Base-by-base conservation (phyloP, 192 early-diverging fungal genomes). In the Mortierella hygrophila region DNA sequence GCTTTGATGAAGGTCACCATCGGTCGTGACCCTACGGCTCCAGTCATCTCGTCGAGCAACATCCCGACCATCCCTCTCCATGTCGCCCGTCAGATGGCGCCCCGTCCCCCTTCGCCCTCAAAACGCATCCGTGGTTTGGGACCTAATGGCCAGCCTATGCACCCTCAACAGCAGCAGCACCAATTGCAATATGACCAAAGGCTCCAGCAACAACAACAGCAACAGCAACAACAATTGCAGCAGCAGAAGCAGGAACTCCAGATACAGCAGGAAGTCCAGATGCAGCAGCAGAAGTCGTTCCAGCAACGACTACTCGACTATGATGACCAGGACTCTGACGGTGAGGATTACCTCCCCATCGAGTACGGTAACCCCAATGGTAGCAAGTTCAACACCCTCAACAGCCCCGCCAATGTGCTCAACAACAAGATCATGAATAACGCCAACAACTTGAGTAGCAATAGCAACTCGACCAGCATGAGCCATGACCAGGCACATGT, bases 1-100 rank as follows among this genome's bases (percentile, higher is more conserved):
- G 89, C 91, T 18, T 75, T 94, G 72, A 92, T 94, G 91, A 94
- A 94, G 78, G 91, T 92, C 4, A 94, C 93, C 0, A 94, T 94
- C 77, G 84, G 88, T 16, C 88, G 92, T 0, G 92, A 93, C 75
- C 85, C 89, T 42, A 75, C 75, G 78, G 89, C 91, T 1, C 93
- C 92, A 21, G 91, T 94, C 15, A 88, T 92, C 55, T 92, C 92
- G 4, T 94, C 93, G 18, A 91, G 90, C 60, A 91, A 93, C 70
- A 88, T 94, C 23, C 81, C 88, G 4, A 94, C 93, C 0, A 88
- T 94, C 15, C 83, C 92, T 3, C 76, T 94, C 10, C 85, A 93
- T 57, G 88, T 90, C 3, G 93, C 93, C 18, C 90, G 89, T 41
- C 79, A 90, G 72, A 81, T 92, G 89, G 82, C 88, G n/a, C 91